phyloP scores from a whole-genome alignment of 805 yeast genomes.

The Kuraishia borneana region DNA sequence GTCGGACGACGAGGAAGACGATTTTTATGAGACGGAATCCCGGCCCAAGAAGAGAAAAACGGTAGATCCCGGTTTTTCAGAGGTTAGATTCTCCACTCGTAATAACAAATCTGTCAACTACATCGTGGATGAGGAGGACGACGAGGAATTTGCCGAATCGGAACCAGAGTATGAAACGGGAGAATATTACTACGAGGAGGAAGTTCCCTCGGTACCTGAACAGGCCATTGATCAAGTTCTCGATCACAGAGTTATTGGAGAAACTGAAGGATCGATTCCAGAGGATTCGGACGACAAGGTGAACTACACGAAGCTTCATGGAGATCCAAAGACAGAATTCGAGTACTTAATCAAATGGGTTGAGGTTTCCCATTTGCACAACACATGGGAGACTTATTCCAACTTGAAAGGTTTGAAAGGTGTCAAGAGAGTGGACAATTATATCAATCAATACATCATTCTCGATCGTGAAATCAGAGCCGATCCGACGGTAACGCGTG shows the following conservation, averaged over 20 bases:
- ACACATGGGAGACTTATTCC: conserved; percentile 79
- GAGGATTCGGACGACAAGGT: conserved; percentile 7
- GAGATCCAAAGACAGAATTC: conserved; percentile 46
- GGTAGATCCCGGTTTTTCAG: conserved; percentile 24
- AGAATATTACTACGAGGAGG: conserved; percentile 10
- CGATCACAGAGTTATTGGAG: conserved; percentile 37
- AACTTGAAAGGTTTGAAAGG: conserved; percentile 52
- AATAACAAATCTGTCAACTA: conserved; percentile 66
- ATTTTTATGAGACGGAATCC: conserved; percentile 18
- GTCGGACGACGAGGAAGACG: conserved; percentile 19
- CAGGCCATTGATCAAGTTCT: conserved; percentile 28
- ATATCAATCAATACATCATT: conserved; percentile 66
- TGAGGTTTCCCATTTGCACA: conserved; percentile 81
- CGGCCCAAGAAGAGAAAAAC: conserved; percentile 12
- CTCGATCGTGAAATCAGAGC: conserved; percentile 64
- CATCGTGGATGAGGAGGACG: conserved; percentile 57
- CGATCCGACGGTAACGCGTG: conserved; percentile 78
- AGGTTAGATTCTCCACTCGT: conserved; percentile 71
- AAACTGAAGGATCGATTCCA: conserved; percentile 8
- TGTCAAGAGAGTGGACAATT: conserved; percentile 78
- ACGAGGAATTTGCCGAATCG: conserved; percentile 36
- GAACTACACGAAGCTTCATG: conserved; percentile 13
- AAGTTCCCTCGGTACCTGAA: conserved; percentile 1
- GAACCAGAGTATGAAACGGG: conserved; percentile 15
- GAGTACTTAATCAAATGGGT: conserved; percentile 75